A percentile compares a stretch with the other conserved stretches of the same genome.
Conservation (phyloP, 805 yeast genomes). For the Metschnikowia aberdeeniae region DNA sequence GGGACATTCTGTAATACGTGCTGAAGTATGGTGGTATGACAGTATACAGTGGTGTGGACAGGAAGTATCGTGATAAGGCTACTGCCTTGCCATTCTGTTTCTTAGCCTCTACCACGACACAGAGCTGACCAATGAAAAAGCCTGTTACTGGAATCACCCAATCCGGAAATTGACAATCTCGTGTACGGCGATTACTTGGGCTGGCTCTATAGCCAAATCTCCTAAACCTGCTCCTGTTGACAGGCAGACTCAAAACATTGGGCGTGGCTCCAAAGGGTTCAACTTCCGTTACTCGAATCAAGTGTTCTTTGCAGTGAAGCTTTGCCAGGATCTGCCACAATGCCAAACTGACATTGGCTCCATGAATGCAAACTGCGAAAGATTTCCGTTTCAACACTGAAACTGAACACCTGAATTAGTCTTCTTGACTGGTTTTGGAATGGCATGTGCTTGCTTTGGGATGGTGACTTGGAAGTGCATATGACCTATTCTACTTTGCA, state of each 20-base stretch:
- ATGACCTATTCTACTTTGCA: slow-evolving; percentile 49
- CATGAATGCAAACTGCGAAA: not conserved
- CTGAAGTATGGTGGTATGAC: too few relatives aligned
- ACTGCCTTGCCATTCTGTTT: too few relatives aligned
- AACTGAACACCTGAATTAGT: slow-evolving; percentile 18
- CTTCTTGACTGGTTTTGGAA: slow-evolving; percentile 63
- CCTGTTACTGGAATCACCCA: slow-evolving; percentile 9
- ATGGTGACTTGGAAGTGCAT: slow-evolving; percentile 62
- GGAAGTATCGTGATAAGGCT: too few relatives aligned
- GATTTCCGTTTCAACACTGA: not conserved
- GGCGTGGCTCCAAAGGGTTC: too few relatives aligned
- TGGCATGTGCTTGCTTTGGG: slow-evolving; percentile 64
- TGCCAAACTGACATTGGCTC: too few relatives aligned
- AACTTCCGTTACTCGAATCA: too few relatives aligned
- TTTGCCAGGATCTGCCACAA: too few relatives aligned
- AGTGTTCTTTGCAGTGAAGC: too few relatives aligned
- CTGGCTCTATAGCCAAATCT: slow-evolving; percentile 4
- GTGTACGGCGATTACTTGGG: not conserved
- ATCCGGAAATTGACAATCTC: slow-evolving; percentile 7
- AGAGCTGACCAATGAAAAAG: slow-evolving; percentile 4
- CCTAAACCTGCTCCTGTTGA: not conserved
- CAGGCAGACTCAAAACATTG: too few relatives aligned
- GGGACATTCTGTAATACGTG: slow-evolving; percentile 6
- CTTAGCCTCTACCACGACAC: too few relatives aligned
- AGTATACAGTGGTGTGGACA: too few relatives aligned